Percentiles rank a stretch among this genome's conserved stretches.
phyloP scores from a whole-genome alignment of 441 rosid species.

The Pelargonium myrrhifolium region DNA sequence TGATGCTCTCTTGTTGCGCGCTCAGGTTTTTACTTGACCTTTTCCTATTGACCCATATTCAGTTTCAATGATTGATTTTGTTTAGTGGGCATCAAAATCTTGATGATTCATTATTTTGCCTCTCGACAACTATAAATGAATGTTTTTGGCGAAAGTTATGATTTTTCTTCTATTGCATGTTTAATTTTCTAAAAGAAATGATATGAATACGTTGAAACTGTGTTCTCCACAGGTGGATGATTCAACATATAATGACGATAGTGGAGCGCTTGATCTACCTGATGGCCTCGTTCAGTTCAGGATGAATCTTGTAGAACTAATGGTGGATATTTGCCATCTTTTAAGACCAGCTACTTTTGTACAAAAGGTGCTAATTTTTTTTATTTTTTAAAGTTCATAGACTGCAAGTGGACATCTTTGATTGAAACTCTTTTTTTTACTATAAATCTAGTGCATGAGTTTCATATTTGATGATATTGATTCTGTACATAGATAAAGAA shows the following conservation, averaged over 20 bases:
- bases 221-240: slow-evolving; percentile 70
- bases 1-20: slow-evolving; percentile 76
- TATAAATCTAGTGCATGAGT: neutral
- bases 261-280: slow-evolving; percentile 58
- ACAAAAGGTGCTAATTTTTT: slow-evolving; percentile 57
- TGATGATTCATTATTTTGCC: neutral
- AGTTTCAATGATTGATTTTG: neutral
- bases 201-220: slow-evolving; percentile 12
- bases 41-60: neutral
- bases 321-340: slow-evolving; percentile 90
- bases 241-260: slow-evolving; percentile 53
- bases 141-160: neutral
- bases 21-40: slow-evolving; percentile 55
- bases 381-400: neutral
- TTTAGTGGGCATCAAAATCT: too few relatives aligned
- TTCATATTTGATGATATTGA: neutral
- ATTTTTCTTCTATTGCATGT: neutral
- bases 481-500: neutral
- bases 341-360: slow-evolving; percentile 54
- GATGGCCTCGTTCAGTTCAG: slow-evolving; percentile 82
- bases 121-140: neutral
- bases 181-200: slow-evolving; percentile 3
- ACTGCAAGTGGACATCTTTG: neutral
- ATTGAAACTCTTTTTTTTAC: neutral
- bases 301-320: slow-evolving; percentile 79